phyloP scores from a whole-genome alignment of 179 eudicot genomes.

The Amaranthus tricolor region DNA sequence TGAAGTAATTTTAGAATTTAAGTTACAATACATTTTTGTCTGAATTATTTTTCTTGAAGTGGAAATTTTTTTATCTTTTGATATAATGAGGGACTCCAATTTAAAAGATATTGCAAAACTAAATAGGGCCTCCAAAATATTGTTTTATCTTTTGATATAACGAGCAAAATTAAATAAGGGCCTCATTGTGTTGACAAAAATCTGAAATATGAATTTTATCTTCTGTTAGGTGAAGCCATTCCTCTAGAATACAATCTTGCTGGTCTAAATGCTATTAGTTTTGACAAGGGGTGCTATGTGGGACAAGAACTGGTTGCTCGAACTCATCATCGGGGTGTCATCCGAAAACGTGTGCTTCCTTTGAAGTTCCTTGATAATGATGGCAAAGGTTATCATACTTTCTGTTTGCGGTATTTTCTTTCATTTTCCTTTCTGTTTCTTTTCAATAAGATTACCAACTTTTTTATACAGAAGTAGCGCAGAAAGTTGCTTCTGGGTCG shows the following conservation, averaged over 20 bases:
- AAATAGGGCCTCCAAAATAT: no score
- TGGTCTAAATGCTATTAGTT: slow-evolving; percentile 86
- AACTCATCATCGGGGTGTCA: slow-evolving; percentile 88
- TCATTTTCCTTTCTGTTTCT: neutral
- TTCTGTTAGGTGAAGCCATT: slow-evolving; percentile 78
- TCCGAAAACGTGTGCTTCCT: slow-evolving; percentile 88
- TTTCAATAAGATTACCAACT: slow-evolving; percentile 1
- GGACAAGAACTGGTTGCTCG: slow-evolving; percentile 98
- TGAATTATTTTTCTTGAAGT: no score
- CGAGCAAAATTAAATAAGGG: neutral
- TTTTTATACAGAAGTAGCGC: slow-evolving; percentile 53
- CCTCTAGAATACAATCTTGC: slow-evolving; percentile 93
- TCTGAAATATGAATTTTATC: neutral
- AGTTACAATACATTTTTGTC: no score
- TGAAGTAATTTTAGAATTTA: no score
- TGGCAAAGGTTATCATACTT: slow-evolving; percentile 52
- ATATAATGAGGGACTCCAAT: no score
- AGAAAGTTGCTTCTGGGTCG: slow-evolving; percentile 64
- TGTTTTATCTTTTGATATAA: no score
- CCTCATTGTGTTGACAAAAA: neutral
- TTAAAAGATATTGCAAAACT: no score
- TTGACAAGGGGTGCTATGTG: slow-evolving; percentile 91
- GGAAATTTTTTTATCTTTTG: no score
- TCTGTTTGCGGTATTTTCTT: neutral
- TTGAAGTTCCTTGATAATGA: slow-evolving; percentile 58